These are phyloP conservation scores for Salix udensis DNA, from an alignment of 345 rosid genomes.

Conservation along the genomic window DNA sequence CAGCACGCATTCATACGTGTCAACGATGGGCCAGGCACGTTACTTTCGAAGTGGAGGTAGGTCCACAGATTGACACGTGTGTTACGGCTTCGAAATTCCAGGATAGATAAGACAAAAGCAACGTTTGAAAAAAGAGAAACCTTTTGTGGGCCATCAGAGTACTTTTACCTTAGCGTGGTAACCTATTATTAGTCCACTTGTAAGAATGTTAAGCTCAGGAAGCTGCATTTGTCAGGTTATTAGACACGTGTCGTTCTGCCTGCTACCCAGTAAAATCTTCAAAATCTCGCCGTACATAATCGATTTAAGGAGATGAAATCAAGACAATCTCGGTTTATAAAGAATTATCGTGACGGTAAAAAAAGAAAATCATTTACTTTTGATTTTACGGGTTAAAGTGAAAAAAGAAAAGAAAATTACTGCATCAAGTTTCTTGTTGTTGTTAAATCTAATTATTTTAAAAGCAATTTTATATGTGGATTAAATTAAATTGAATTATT, in stretches of 20 bases:
- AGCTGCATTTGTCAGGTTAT: slow-evolving; percentile 1
- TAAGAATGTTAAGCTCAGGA: neutral
- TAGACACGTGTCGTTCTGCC: slow-evolving; percentile 20
- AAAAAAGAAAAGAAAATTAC: too few species aligned
- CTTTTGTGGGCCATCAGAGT: neutral
- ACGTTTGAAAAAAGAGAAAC: neutral
- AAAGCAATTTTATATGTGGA: too few species aligned
- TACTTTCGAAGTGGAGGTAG: neutral
- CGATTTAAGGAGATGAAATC: neutral
- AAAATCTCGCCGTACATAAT: neutral
- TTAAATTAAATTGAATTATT: too few species aligned
- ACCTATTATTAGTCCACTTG: slow-evolving; percentile 4
- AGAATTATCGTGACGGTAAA: too few species aligned
- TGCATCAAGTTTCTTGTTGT: too few species aligned
- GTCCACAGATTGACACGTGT: slow-evolving; percentile 10
- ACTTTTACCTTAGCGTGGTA: neutral
- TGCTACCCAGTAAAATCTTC: neutral
- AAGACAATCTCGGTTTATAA: too few species aligned
- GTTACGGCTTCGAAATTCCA: neutral
- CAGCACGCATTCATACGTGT: slow-evolving; percentile 1
- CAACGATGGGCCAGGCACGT: slow-evolving; percentile 2
- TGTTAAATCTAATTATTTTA: too few species aligned
- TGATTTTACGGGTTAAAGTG: too few species aligned
- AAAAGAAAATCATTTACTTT: too few species aligned
- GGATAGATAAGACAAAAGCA: neutral